Base-by-base conservation (phyloP, 1,284 basidiomycete genomes). In the Boletellus sp. region DNA sequence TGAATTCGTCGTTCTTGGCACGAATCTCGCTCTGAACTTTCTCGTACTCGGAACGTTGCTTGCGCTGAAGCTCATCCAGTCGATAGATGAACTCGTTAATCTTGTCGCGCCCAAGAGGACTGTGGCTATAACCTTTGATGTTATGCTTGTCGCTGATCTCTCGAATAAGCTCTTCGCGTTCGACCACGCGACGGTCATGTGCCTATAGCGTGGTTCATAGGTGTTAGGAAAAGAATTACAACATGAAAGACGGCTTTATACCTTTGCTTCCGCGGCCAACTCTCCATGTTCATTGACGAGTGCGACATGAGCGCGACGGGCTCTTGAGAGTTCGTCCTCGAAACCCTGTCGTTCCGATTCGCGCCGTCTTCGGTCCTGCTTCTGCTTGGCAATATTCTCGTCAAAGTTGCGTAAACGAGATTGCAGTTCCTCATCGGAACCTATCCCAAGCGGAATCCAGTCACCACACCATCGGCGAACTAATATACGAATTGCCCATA, bases 351-450 rank as follows among this genome's bases (percentile, higher is more conserved):
- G 75, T 40, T 78, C 76, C 22, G 71, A 67, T 54, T 82, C 71
- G 60, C 83, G 73, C 13, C 66, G 57, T 52, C 70, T 66, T 56
- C 75, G 75, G 52, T 79, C 79, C 44, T 77, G 74, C 57, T 79
- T 79, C 47, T 83, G 78, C 49, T 72, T 65, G 40, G 74, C 69
- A 44, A 89, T 77, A 54, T 89, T 79, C 8, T 81, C 74, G 53
- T 90, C 83, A 59, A 93, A 94, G 60, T 87, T 89, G 49, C 78
- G 73, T 45, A 88, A 67, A 56, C 87, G 86, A 28, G 75, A 73
- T 46, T 82, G 72, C 15, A 97, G 75, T 54, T 93, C 90, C 22
- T 87, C 85, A 44, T 92, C 87, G 2, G 85, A 80, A 35, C 90
- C 95, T 93, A 51, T 40, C 18, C 53, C 38, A 30, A 37, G 5